phyloP scores from a whole-genome alignment of 768 basidiomycete species.

The Sporobolomyces roseus region DNA sequence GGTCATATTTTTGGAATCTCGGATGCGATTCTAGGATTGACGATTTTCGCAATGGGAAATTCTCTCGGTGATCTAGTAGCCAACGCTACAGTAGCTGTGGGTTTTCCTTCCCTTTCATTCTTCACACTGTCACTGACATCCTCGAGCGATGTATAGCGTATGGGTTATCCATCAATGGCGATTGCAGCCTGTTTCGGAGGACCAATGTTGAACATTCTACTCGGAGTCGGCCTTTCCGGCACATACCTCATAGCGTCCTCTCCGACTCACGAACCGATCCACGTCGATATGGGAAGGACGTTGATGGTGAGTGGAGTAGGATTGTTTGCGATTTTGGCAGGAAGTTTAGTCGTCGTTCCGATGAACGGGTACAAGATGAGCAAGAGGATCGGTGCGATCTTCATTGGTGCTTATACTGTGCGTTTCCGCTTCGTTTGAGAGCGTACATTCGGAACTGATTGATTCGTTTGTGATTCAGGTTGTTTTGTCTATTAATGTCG shows the following conservation, averaged over 20 bases:
- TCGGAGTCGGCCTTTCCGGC: slow-evolving; percentile 85
- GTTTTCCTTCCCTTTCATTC: background rate
- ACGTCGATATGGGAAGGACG: slow-evolving; percentile 74
- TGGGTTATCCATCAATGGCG: slow-evolving; percentile 83
- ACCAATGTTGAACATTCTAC: slow-evolving; percentile 51
- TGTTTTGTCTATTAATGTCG: slow-evolving; percentile 17
- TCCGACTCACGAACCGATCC: slow-evolving; percentile 53
- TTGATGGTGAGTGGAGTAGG: slow-evolving; percentile 78
- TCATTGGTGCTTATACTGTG: slow-evolving; percentile 35
- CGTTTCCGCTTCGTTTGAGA: background rate
- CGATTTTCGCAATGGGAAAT: slow-evolving; percentile 94
- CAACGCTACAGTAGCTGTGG: slow-evolving; percentile 83
- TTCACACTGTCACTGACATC: background rate
- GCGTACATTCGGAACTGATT: background rate
- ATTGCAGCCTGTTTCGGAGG: slow-evolving; percentile 88
- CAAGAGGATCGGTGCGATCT: slow-evolving; percentile 20
- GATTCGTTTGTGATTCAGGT: background rate
- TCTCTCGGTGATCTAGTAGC: slow-evolving; percentile 94
- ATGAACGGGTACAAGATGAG: slow-evolving; percentile 72
- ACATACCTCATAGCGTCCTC: slow-evolving; percentile 70
- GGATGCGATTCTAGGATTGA: slow-evolving; percentile 93
- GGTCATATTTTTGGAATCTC: slow-evolving; percentile 92
- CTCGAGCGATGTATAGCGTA: slow-evolving; percentile 43
- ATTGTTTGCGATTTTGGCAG: slow-evolving; percentile 67
- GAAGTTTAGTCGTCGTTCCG: slow-evolving; percentile 79